Percentiles rank a stretch among this genome's conserved stretches.
These are phyloP conservation scores for Penicillium sp. DNA, from an alignment of 2,329 filamentous ascomycete genomes.

Conservation along the genomic window DNA sequence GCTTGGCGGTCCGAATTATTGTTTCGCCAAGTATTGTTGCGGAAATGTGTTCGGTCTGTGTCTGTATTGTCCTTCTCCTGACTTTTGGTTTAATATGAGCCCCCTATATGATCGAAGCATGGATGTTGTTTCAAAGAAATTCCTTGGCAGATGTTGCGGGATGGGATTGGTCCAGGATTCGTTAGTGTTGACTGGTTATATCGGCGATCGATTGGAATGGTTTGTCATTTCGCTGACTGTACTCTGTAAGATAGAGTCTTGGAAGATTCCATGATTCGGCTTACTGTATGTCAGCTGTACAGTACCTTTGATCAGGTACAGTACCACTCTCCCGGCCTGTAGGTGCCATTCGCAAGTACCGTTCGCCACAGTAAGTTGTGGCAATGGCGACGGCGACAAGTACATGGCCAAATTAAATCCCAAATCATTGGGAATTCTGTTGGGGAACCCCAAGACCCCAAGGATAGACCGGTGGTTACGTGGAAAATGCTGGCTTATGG, in stretches of 20 bases:
- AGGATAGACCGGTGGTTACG: not conserved
- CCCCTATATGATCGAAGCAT: not conserved
- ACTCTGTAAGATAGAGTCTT: not conserved
- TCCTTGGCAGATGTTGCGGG: not conserved
- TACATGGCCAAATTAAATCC: too few species aligned
- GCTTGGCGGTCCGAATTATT: constrained; percentile 14
- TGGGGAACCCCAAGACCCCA: not conserved
- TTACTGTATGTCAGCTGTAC: not conserved
- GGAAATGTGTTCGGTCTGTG: constrained; percentile 1
- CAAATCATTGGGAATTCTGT: not conserved
- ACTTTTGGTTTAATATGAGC: not conserved
- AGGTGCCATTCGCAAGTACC: not conserved
- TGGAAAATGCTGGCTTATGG: not conserved
- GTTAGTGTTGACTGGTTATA: not conserved
- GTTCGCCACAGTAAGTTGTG: not conserved
- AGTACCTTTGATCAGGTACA: not conserved
- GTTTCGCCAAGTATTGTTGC: constrained; percentile 9
- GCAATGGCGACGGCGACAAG: not conserved
- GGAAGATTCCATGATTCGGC: not conserved
- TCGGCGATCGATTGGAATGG: not conserved
- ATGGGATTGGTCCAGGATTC: not conserved
- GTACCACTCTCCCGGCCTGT: not conserved
- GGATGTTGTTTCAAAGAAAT: not conserved
- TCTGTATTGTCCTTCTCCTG: not conserved
- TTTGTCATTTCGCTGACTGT: not conserved